These are phyloP conservation scores for Punica granatum DNA, from an alignment of 345 rosid genomes.

Conservation along the genomic window DNA sequence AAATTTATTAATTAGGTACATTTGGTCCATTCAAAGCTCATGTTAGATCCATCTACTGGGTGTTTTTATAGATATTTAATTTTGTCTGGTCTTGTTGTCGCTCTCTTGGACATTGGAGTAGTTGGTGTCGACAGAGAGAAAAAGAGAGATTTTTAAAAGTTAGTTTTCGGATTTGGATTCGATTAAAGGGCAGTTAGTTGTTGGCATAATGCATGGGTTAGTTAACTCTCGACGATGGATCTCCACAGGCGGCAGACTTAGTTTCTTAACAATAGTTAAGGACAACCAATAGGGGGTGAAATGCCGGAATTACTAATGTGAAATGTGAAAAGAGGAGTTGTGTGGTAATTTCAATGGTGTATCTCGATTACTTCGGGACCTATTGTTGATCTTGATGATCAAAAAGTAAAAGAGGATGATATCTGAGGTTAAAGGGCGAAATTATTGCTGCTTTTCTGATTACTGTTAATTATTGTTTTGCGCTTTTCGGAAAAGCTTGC, in stretches of 20 bases:
- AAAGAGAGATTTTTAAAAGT: background rate
- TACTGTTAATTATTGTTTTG: background rate
- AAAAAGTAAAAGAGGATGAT: background rate
- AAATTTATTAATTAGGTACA: background rate
- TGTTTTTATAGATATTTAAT: background rate
- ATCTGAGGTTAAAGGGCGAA: conserved; percentile 26
- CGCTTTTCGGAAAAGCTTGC: conserved; percentile 13
- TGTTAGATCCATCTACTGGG: conserved; percentile 2
- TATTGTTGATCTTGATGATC: background rate
- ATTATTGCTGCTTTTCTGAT: conserved; percentile 29
- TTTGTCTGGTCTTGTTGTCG: conserved; percentile 28
- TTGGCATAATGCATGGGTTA: background rate
- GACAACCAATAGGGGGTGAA: background rate
- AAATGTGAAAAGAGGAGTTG: background rate
- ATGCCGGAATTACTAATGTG: background rate
- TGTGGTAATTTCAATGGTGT: background rate
- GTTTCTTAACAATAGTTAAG: background rate
- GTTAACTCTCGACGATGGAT: background rate
- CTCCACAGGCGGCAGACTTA: background rate
- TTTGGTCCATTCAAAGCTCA: conserved; percentile 1
- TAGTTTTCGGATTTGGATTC: background rate
- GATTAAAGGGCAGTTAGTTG: conserved; percentile 3
- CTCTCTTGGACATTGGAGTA: conserved; percentile 19
- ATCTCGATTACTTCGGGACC: background rate
- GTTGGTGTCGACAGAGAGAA: conserved; percentile 2